Conservation (phyloP, 495 filamentous ascomycete species). For the Aspergillus diversus region DNA sequence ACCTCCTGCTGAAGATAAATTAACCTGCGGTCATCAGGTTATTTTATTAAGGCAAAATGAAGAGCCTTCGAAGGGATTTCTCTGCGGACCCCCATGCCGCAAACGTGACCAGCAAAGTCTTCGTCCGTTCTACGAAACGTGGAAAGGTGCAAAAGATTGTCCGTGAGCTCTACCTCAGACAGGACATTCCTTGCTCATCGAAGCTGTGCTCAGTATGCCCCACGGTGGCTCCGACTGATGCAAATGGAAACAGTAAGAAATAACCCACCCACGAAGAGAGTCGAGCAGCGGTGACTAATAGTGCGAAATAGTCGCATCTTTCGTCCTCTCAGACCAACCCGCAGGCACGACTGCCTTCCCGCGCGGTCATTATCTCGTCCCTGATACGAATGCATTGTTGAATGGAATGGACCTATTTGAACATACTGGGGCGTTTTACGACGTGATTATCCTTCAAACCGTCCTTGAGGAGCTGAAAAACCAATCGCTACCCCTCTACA, state of each 20-base stretch:
- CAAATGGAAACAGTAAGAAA: conserved; percentile 69
- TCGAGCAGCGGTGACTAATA: conserved; percentile 32
- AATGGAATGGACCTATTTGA: conserved; percentile 97
- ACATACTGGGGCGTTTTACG: conserved; percentile 86
- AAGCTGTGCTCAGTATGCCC: conserved; percentile 79
- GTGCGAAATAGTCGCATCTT: conserved; percentile 63
- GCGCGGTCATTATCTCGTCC: conserved; percentile 90
- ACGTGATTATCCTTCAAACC: conserved; percentile 92
- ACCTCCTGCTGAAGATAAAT: conserved; percentile 21
- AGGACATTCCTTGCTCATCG: conserved; percentile 97
- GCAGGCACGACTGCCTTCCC: conserved; percentile 80
- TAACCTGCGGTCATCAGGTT: conserved; percentile 22
- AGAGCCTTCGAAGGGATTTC: conserved; percentile 80
- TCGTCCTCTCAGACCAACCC: conserved; percentile 84
- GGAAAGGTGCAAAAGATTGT: conserved; percentile 99
- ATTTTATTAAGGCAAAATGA: conserved; percentile 61
- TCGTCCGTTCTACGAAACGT: conserved; percentile 86
- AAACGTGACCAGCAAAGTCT: conserved; percentile 90
- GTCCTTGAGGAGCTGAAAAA: conserved; percentile 96
- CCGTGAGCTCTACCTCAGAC: conserved; percentile 89
- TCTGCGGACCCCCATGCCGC: conserved; percentile 68
- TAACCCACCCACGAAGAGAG: background rate
- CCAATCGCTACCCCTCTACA: conserved; percentile 91
- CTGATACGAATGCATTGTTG: conserved; percentile 94
- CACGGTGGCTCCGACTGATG: conserved; percentile 70